Evolutionary conservation across 495 filamentous ascomycete genomes (phyloP), one percentile per base, ranked within the genome.

Genomic region (Penicillium mononematosum): DNA sequence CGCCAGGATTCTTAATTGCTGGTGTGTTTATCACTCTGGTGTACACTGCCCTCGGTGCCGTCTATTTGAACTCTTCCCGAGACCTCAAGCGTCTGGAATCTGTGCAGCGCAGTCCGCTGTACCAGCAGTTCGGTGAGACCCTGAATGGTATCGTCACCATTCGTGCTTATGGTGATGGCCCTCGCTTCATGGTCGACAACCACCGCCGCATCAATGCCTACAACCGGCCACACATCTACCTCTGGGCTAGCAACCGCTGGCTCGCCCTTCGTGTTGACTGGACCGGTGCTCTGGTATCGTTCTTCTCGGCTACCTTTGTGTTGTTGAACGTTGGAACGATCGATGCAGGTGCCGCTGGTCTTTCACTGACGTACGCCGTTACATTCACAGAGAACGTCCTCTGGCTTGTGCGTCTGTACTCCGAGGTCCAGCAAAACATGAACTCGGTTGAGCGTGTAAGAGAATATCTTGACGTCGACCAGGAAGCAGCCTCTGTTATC

Each of bases 161-260:
- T 61, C 87, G 95, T 65, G 95, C 95, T 17, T 99, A 98, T 70
- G 90, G 92, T 34, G 94, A 97, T 67, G 91, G 96, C 63, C 82
- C 89, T 55, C 85, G 95, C 34, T 99, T 98, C 69, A 87, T 96
- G 58, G 81, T 93, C 22, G 95, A 99, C 64, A 99, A 99, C 69
- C 85, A 98, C 55, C 75, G 76, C 31, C 85, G 86, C 45, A 91
- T 99, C 70, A 95, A 99, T 70, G 85, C 85, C 27, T 93, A 98
- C 68, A 87, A 90, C 62, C 82, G 95, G 50, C 95, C 95, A 0
- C 97, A 96, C 74, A 94, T 98, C 62, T 98, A 90, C 63, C 79
- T 99, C 8, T 98, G 95, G 95, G 92, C 88, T n/a, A 87, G 89
- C 60, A 98, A 99, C 66, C 82, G 95, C 70, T 99, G 95, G 95